Evolutionary conservation across 2,329 filamentous ascomycete genomes (phyloP).

Genomic region (Aotearoamyces nothofagi): DNA sequence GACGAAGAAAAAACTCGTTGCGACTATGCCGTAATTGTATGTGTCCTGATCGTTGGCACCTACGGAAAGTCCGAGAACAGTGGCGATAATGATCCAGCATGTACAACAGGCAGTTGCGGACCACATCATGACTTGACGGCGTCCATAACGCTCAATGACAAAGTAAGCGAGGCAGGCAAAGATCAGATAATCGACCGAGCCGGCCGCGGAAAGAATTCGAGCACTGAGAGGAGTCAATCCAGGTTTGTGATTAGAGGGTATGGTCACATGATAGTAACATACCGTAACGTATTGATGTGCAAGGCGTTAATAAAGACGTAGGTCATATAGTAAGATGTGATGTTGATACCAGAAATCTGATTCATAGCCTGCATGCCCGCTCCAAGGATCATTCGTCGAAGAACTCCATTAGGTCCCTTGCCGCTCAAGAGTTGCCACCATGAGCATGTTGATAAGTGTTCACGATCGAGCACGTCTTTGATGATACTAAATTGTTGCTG

Average conservation of each 20-base stretch:
- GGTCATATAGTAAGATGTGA: slow-evolving; percentile 21
- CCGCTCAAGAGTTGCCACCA: slow-evolving; percentile 27
- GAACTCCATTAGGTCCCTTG: slow-evolving; percentile 25
- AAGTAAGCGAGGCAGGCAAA: slow-evolving; percentile 22
- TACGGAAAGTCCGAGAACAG: slow-evolving; percentile 16
- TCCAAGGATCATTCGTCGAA: slow-evolving; percentile 28
- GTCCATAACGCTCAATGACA: slow-evolving; percentile 22
- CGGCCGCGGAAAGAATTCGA: slow-evolving; percentile 28
- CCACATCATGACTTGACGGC: slow-evolving; percentile 26
- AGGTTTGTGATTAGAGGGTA: not conserved
- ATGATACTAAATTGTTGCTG: slow-evolving; percentile 23
- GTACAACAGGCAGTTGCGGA: slow-evolving; percentile 26
- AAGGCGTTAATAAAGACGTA: slow-evolving; percentile 28
- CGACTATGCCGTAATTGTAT: slow-evolving; percentile 32
- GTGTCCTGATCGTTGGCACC: slow-evolving; percentile 11
- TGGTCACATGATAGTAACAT: not conserved
- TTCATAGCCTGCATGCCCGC: slow-evolving; percentile 33
- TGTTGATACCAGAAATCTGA: slow-evolving; percentile 27
- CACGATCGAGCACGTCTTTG: slow-evolving; percentile 25
- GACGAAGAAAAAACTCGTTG: slow-evolving; percentile 25
- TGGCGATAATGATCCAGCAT: slow-evolving; percentile 26
- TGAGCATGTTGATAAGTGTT: slow-evolving; percentile 21
- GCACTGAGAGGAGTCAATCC: slow-evolving; percentile 16
- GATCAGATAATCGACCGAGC: slow-evolving; percentile 30
- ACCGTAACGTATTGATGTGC: slow-evolving; percentile 16